Evolutionary conservation across 441 rosid species (phyloP).

Genomic region (Dalechampia spathulata): DNA sequence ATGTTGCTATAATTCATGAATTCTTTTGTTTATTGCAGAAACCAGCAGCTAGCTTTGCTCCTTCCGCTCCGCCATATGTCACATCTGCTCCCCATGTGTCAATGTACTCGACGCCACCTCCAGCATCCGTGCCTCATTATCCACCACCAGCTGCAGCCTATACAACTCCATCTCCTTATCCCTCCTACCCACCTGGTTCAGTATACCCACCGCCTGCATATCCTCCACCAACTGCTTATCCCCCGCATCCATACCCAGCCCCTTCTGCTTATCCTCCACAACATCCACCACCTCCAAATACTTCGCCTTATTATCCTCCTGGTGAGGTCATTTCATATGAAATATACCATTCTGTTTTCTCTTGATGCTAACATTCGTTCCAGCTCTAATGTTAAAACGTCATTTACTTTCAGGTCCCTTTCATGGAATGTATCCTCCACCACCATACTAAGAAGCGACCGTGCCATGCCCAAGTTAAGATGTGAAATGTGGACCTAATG

Average conservation of each 20-base stretch:
- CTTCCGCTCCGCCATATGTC: conserved; percentile 44
- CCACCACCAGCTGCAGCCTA: conserved; percentile 24
- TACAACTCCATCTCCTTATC: conserved; percentile 21
- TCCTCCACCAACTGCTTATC: conserved; percentile 37
- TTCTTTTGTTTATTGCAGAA: conserved; percentile 27
- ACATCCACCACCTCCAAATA: conserved; percentile 40
- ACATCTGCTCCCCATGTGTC: conserved; percentile 29
- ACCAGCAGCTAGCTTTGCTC: conserved; percentile 17
- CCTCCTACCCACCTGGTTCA: conserved; percentile 20
- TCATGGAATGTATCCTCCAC: conserved; percentile 59
- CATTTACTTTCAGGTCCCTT: conserved; percentile 37
- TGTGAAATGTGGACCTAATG: neutral
- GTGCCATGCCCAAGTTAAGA: neutral
- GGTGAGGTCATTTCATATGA: conserved; percentile 21
- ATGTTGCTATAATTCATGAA: neutral
- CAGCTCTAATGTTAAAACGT: conserved; percentile 1
- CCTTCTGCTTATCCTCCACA: conserved; percentile 42
- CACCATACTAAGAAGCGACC: conserved; percentile 37
- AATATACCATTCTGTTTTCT: no score
- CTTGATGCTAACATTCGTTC: neutral
- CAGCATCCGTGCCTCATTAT: conserved; percentile 24
- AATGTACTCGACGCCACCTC: conserved; percentile 30
- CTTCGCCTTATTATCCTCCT: conserved; percentile 31
- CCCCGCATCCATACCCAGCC: conserved; percentile 28
- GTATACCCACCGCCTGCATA: conserved; percentile 30